Evolutionary conservation across 1,284 basidiomycete genomes (phyloP).

Genomic region (Vanrija humicola): DNA sequence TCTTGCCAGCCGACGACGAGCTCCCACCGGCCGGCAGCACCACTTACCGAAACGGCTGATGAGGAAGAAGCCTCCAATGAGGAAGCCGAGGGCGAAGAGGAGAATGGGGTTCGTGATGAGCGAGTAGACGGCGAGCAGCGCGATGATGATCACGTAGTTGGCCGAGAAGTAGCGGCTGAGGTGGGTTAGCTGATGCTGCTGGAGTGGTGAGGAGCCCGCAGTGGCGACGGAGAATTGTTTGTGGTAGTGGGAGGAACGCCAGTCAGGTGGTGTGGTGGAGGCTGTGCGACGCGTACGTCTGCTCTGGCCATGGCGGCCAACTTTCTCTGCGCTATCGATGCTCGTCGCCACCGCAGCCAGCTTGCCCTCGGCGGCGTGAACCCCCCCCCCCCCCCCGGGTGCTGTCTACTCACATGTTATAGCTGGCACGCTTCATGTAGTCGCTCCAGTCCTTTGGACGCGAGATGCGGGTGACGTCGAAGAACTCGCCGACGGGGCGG

Average conservation of each 20-base stretch:
- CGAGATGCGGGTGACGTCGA: conserved; percentile 83
- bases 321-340: too few relatives aligned
- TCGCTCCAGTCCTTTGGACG: conserved; percentile 61
- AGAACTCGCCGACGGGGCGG: conserved; percentile 69
- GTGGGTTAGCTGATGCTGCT: conserved; percentile 52
- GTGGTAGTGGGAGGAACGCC: not conserved
- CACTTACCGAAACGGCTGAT: conserved; percentile 85
- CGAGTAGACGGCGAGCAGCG: conserved; percentile 79
- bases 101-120: conserved; percentile 77
- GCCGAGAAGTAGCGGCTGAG: conserved; percentile 89
- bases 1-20: not conserved
- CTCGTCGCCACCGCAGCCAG: not conserved
- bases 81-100: conserved; percentile 77
- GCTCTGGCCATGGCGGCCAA: too few relatives aligned
- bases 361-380: not conserved
- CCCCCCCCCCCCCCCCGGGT: too few relatives aligned
- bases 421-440: conserved; percentile 45
- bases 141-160: conserved; percentile 83
- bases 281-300: too few relatives aligned
- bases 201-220: not conserved
- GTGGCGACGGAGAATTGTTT: not conserved
- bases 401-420: conserved; percentile 33
- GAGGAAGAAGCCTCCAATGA: conserved; percentile 82
- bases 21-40: not conserved
- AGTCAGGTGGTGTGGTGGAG: not conserved